Evolutionary conservation across 352 stramenopile genomes (phyloP).

Genomic region (Blastocystis sp.): DNA sequence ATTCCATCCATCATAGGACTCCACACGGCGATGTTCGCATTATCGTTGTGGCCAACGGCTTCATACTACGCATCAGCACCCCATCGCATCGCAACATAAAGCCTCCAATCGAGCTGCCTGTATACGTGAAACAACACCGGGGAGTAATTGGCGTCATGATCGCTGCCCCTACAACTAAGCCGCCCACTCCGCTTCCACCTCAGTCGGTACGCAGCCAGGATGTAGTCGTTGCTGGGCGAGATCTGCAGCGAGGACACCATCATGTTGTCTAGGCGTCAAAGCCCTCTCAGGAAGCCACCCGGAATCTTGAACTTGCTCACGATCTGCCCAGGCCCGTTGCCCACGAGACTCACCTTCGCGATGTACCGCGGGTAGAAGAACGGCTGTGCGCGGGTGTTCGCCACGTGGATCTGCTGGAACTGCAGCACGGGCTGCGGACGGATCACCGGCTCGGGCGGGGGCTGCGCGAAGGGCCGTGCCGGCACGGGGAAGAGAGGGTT

Average conservation of each 20-base stretch:
- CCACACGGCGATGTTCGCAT: conserved; percentile 41
- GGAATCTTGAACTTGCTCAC: conserved; percentile 37
- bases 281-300: background rate
- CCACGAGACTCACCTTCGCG: conserved; percentile 31
- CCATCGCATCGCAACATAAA: background rate
- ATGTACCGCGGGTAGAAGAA: conserved; percentile 26
- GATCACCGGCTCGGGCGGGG: background rate
- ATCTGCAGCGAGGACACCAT: conserved; percentile 40
- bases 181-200: background rate
- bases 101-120: conserved; percentile 25
- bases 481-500: background rate
- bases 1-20: conserved; percentile 28
- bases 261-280: background rate
- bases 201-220: conserved; percentile 16
- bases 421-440: conserved; percentile 8
- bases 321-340: conserved; percentile 20
- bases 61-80: conserved; percentile 6
- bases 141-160: background rate
- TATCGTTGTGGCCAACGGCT: conserved; percentile 28
- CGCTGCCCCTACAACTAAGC: background rate
- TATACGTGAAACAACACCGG: conserved; percentile 45
- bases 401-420: background rate
- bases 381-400: background rate
- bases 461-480: background rate
- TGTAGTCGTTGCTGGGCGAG: conserved; percentile 39